Base-by-base conservation (phyloP, 192 early-diverging fungal species). In the Mortierella claussenii region DNA sequence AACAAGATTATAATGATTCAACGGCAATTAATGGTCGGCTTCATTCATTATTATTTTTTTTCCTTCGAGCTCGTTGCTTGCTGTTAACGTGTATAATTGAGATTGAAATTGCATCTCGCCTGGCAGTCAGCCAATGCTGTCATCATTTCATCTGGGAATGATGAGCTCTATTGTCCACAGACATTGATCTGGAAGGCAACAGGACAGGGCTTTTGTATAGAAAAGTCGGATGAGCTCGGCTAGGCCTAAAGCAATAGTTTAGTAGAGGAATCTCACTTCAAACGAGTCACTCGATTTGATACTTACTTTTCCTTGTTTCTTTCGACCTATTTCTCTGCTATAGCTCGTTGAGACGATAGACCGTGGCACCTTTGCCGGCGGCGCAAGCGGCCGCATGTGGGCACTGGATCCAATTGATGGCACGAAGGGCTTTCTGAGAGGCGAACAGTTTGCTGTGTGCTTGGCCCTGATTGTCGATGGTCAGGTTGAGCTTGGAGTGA, bases 351-450 rank as follows among this genome's bases (percentile, higher is more conserved):
- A 87, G 26, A 84, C 92, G n/a, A 98, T 99, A 82, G 97, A 99
- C 62, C 85, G 91, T 24, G 98, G 97, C 1, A 91, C 86, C 52
- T 94, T 89, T 78, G 89, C 68, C 13, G 95, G 94, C 21, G 94
- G 95, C 3, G 32, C 89, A 1, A 74, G 78, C 42, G 95, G 92
- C 26, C 88, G 96, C 70, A 81, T 82, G 83, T 94, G 93, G 93
- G 89, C 91, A n/a, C 83, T 94, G 37, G 93, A 94, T 69, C 93
- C 93, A 12, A 89, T 93, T 79, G 96, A 99, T 80, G 98, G 98
- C n/a, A 99, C 98, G 28, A 98, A 97, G 78, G 98, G 98, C 23
- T 99, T 99, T 69, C 80, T 99, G 78, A 88, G 98, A 50, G 96
- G 97, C 56, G 96, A 95, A 73, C 98, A 99, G 84, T 99, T 88